Evolutionary conservation across 2,329 filamentous ascomycete species (phyloP).

Genomic region (Diaporthe citriasiana): DNA sequence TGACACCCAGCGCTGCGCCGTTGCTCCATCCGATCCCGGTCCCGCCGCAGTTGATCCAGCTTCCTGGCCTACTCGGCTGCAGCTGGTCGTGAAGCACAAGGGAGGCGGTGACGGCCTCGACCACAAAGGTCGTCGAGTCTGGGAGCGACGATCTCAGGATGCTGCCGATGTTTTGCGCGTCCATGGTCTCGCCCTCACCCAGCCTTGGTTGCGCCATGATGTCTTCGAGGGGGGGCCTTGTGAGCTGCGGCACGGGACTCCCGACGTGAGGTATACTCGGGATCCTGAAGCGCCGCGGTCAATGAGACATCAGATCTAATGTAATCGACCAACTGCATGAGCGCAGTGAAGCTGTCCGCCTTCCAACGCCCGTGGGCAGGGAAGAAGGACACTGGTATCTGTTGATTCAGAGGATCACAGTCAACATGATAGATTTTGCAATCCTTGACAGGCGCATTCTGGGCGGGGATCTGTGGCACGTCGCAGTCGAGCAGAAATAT

Average conservation of each 20-base stretch:
- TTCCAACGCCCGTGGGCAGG: conserved; percentile 65
- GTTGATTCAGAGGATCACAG: conserved; percentile 75
- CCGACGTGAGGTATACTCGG: background rate
- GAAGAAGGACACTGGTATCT: conserved; percentile 72
- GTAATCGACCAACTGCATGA: conserved; percentile 51
- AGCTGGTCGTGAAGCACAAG: conserved; percentile 75
- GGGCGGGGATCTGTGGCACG: conserved; percentile 77
- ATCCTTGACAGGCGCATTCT: conserved; percentile 68
- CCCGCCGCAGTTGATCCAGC: conserved; percentile 60
- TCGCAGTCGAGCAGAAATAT: conserved; percentile 78
- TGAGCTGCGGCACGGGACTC: conserved; percentile 1
- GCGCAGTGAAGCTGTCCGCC: conserved; percentile 62
- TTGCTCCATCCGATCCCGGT: conserved; percentile 61
- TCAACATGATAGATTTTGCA: conserved; percentile 76
- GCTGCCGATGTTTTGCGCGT: conserved; percentile 56
- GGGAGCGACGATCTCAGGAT: conserved; percentile 16
- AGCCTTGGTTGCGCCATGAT: conserved; percentile 68
- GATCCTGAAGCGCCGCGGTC: background rate
- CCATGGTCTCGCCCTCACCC: conserved; percentile 45
- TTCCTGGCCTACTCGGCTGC: conserved; percentile 64
- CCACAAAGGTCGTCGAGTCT: conserved; percentile 66
- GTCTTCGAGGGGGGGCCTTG: conserved; percentile 69
- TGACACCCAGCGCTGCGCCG: conserved; percentile 59
- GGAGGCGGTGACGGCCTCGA: conserved; percentile 78
- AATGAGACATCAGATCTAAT: conserved; percentile 42